Evolutionary conservation across 208 protist species (phyloP).

Genomic region (Trypanosoma avium): DNA sequence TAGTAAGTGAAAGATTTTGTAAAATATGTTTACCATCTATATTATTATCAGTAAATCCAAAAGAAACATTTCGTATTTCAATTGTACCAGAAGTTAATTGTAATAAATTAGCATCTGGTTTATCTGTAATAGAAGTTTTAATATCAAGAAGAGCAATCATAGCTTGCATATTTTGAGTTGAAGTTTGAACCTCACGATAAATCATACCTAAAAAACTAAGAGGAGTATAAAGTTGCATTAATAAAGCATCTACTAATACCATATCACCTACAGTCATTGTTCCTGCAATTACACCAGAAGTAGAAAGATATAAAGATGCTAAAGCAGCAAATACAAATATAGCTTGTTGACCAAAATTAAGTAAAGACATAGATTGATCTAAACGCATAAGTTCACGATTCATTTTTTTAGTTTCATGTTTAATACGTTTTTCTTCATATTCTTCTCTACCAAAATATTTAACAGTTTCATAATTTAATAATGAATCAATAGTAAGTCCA

Average conservation of each 20-base stretch:
- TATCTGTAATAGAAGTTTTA: slow-evolving; percentile 45
- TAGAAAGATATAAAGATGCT: slow-evolving; percentile 82
- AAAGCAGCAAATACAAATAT: slow-evolving; percentile 91
- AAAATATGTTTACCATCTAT: slow-evolving; percentile 49
- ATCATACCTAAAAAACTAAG: slow-evolving; percentile 97
- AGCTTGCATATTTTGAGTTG: slow-evolving; percentile 95
- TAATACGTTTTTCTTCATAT: slow-evolving; percentile 79
- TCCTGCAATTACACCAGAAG: slow-evolving; percentile 73
- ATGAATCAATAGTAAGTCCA: slow-evolving; percentile 89
- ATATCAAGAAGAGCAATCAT: slow-evolving; percentile 91
- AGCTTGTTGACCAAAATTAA: slow-evolving; percentile 95
- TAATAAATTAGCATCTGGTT: slow-evolving; percentile 54
- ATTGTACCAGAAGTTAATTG: slow-evolving; percentile 80
- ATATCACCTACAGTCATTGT: slow-evolving; percentile 94
- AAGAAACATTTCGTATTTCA: slow-evolving; percentile 86
- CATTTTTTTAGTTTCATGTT: slow-evolving; percentile 69
- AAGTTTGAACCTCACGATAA: slow-evolving; percentile 92
- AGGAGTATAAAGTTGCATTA: slow-evolving; percentile 96
- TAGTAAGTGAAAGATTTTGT: slow-evolving; percentile 80
- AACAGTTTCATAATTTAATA: slow-evolving; percentile 96
- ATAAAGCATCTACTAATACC: slow-evolving; percentile 91
- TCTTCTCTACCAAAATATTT: slow-evolving; percentile 93
- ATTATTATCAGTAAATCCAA: slow-evolving; percentile 73
- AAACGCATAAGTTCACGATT: slow-evolving; percentile 78
- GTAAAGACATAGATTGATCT: slow-evolving; percentile 84